Evolutionary conservation across 2,329 filamentous ascomycete species (phyloP).

Genomic region (Apiospora kogelbergensis): DNA sequence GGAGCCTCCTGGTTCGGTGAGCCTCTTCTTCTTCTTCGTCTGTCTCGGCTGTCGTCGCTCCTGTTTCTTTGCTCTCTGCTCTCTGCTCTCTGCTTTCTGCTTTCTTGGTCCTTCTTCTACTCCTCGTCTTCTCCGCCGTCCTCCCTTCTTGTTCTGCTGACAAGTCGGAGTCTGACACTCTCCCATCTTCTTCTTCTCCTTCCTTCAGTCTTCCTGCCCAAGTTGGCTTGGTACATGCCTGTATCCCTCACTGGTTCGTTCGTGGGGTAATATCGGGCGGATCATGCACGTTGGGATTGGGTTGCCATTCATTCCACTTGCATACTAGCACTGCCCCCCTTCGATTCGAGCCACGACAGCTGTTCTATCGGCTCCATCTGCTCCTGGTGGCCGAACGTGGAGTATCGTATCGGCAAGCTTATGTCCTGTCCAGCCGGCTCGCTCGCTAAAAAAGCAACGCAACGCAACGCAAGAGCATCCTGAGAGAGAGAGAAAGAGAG

Average conservation of each 20-base stretch:
- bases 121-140: not conserved
- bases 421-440: not conserved
- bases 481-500: not conserved
- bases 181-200: not conserved
- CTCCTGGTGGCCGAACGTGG: conserved; percentile 30
- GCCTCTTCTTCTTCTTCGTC: not conserved
- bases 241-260: conserved; percentile 13
- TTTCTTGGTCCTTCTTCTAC: not conserved
- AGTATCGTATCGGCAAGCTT: conserved; percentile 15
- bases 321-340: conserved; percentile 33
- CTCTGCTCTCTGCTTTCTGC: not conserved
- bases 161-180: not conserved
- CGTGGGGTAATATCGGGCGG: conserved; percentile 24
- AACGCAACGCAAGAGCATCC: not conserved
- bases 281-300: conserved; percentile 31
- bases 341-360: conserved; percentile 39
- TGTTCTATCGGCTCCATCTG: conserved; percentile 17
- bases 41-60: too few relatives aligned
- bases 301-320: conserved; percentile 34
- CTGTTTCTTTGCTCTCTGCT: not conserved
- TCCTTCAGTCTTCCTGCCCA: conserved; percentile 12
- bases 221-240: not conserved
- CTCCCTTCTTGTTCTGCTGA: not conserved
- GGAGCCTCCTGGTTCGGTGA: not conserved
- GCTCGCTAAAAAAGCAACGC: conserved; percentile 8